phyloP scores from a whole-genome alignment of 768 basidiomycete species.

The Boletus rufocinnamomeus region DNA sequence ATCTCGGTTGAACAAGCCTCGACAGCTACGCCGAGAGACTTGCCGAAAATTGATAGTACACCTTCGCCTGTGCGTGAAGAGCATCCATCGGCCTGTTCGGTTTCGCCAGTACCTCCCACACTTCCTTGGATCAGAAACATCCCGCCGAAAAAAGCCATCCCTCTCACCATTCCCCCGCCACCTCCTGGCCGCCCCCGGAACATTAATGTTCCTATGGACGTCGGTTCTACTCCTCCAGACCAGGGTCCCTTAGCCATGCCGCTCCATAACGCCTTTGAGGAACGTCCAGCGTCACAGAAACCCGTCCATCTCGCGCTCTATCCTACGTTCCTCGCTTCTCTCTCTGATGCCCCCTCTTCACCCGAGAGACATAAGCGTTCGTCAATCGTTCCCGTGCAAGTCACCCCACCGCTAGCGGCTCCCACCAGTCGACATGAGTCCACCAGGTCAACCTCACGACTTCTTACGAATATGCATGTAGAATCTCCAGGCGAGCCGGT shows the following conservation, averaged over 20 bases:
- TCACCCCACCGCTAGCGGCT: constrained; percentile 16
- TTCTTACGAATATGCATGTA: constrained; percentile 46
- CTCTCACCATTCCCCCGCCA: constrained; percentile 37
- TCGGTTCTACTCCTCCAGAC: constrained; percentile 29
- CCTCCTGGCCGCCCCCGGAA: constrained; percentile 36
- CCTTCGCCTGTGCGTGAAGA: constrained; percentile 27
- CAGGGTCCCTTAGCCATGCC: constrained; percentile 39
- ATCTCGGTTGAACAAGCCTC: constrained; percentile 47
- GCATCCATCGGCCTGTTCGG: constrained; percentile 35
- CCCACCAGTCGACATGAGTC: constrained; percentile 19
- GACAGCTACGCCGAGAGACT: constrained; percentile 23
- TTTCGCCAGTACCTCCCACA: constrained; percentile 32
- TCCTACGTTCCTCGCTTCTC: constrained; percentile 20
- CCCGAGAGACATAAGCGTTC: constrained; percentile 26
- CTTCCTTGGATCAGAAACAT: constrained; percentile 29
- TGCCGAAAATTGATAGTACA: constrained; percentile 35
- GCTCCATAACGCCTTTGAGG: constrained; percentile 44
- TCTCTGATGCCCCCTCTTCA: constrained; percentile 8
- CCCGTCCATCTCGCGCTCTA: constrained; percentile 18
- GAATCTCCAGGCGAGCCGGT: constrained; percentile 36
- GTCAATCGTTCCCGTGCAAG: constrained; percentile 20
- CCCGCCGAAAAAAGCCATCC: constrained; percentile 33
- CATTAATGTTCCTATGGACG: constrained; percentile 40
- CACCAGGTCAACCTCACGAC: constrained; percentile 44
- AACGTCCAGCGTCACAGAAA: constrained; percentile 18